Conservation (phyloP, 208 protist genomes). For the Eutreptiella sp. region DNA sequence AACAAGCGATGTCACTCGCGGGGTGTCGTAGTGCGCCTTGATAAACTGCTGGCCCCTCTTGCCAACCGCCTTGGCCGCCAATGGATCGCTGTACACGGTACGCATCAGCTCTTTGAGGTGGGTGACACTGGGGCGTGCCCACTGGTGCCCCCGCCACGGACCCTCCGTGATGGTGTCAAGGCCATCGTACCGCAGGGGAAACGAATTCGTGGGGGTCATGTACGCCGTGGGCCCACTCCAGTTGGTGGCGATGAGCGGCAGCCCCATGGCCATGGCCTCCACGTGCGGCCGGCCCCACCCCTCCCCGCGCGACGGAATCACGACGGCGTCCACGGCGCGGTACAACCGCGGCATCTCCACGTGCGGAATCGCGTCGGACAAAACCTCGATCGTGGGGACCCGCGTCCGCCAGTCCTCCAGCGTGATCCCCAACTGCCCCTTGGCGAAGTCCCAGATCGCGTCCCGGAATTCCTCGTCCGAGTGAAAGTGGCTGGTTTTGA, state of each 20-base stretch:
- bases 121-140: slow-evolving; percentile 12
- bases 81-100: slow-evolving; percentile 1
- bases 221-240: slow-evolving; percentile 43
- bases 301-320: slow-evolving; percentile 52
- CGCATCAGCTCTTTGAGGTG: slow-evolving; percentile 18
- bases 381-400: not conserved
- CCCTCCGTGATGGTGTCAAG: too few relatives aligned
- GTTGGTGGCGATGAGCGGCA: slow-evolving; percentile 45
- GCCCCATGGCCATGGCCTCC: slow-evolving; percentile 51
- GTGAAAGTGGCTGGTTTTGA: not conserved
- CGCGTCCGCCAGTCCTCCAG: not conserved
- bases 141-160: too few relatives aligned
- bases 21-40: slow-evolving; percentile 12
- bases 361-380: slow-evolving; percentile 22
- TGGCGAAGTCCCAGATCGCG: not conserved
- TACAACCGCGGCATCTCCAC: slow-evolving; percentile 44
- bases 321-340: slow-evolving; percentile 38
- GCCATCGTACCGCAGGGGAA: slow-evolving; percentile 3
- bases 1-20: too few relatives aligned
- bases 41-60: slow-evolving; percentile 2
- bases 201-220: slow-evolving; percentile 33
- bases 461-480: not conserved
- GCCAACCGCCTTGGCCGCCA: not conserved
- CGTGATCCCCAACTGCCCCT: not conserved
- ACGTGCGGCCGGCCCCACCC: slow-evolving; percentile 57